Evolutionary conservation across 306 rosid genomes (phyloP).

Genomic region (Hylodesmum podocarpum): DNA sequence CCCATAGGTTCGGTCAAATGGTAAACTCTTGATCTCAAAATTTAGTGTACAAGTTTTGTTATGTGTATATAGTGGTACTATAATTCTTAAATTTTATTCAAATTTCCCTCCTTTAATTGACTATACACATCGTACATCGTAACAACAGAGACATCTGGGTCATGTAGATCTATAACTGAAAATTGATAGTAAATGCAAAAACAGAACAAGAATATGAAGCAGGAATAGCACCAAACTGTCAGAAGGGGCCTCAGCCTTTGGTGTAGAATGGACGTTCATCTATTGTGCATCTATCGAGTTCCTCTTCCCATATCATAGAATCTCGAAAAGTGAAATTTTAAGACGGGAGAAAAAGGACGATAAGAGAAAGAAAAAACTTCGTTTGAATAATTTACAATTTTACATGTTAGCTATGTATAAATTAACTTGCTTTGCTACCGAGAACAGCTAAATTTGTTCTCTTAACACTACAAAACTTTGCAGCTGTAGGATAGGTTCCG

Average conservation of each 20-base stretch:
- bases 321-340: neutral
- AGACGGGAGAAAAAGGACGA: neutral
- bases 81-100: neutral
- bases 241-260: neutral
- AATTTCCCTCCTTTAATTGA: neutral
- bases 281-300: neutral
- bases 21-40: neutral
- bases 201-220: neutral
- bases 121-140: neutral
- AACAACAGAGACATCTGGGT: neutral
- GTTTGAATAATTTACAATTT: conserved; percentile 50
- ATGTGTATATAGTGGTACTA: neutral
- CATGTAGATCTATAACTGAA: neutral
- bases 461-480: conserved; percentile 65
- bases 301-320: neutral
- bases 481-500: conserved; percentile 32
- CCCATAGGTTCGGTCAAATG: too few relatives aligned
- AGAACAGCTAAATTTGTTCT: conserved; percentile 41
- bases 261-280: neutral
- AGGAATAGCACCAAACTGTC: neutral
- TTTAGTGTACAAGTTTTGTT: neutral
- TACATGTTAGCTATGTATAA: conserved; percentile 55
- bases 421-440: conserved; percentile 44
- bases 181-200: neutral
- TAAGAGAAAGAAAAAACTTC: neutral